Evolutionary conservation across 2,329 filamentous ascomycete species (phyloP), one percentile per base, ranked within the genome.

Genomic region (Xylaria sp.): DNA sequence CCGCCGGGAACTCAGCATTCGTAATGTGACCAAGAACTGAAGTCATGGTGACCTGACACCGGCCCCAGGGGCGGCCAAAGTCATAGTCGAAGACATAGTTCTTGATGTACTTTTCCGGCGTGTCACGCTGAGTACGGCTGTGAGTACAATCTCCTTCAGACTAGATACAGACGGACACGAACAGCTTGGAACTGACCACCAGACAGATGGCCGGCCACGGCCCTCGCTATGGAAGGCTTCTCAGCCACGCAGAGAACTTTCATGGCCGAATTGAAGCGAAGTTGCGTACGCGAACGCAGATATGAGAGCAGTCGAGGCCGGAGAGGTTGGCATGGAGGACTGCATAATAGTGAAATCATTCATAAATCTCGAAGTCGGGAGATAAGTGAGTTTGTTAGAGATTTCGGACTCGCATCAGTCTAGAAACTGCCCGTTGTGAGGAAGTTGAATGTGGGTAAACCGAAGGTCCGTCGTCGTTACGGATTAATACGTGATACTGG

Each of bases 161-260:
- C 59, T 46, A 35, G 23, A 23, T 62, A 53, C 58, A 13, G 30
- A 44, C 55, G 13, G 51, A 46, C 55, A 77, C 87, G 74, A 75
- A 95, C 91, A 57, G 84, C 87, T 72, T 84, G 83, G 60, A 87
- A 80, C 16, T 78, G 78, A 52, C 91, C 90, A 54, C 94, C 93
- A 37, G 89, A 90, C 34, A 99, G 82, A 78, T 97, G 93, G 59
- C 86, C 84, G 46, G 94, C 91, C 54, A 99, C 93, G 44, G 93
- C 92, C 76, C 94, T 97, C 59, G 94, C 91, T 64, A 99, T 97
- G 48, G 93, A 96, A 42, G 92, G 92, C 81, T 99, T 92, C 75
- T 92, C 89, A 61, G 89, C 89, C 66, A 92, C 88, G 71, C 89
- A 92, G 56, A 92, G 78, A 60, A 91, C 66, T 68, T 73, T 81